Base-by-base conservation (phyloP, 345 rosid species). In the Camelina neglecta region DNA sequence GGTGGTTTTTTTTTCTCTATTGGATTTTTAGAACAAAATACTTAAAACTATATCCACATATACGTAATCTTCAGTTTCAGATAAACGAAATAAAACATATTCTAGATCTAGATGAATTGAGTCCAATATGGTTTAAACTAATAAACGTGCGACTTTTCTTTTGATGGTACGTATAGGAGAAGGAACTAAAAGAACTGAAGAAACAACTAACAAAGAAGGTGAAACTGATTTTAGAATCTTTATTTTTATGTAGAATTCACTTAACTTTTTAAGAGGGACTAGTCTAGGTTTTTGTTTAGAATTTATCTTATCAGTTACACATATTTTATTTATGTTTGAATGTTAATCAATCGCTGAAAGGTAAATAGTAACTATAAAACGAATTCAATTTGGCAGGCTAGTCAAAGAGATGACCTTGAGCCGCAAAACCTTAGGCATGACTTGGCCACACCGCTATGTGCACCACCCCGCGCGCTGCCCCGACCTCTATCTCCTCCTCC, bases 131-230 rank as follows among this genome's bases (percentile, higher is more conserved):
- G 45, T 31, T 20, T 45, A n/a, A 54, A 24, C 9, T 63, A n/a
- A 45, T 24, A 10, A 36, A 15, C 41, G 50, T 31, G 26, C 15
- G 8, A 29, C 9, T 13, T 39, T 49, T 72, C 53, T 41, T 76
- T 56, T 56, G 13, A 41, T 79, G 51, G 53, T 21, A 18, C 18
- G 18, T 18, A 49, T 86, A 91, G 97, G 92, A 87, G 31, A 91
- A 74, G 75, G 65, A 76, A 11, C 58, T 93, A 48, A 84, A 60
- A 71, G 87, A 87, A 60, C 86, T 88, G 13, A 88, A 87, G 76
- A 85, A 80, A 59, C 60, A 66, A 60, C 84, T 93, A 8, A 73
- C 75, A 45, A 85, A 88, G 72, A 75, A 89, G 96, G 98, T 93
- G 70, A 67, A 55, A 61, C 4, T 10, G 13, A 44, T 18, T 8